Percentiles rank a stretch among this genome's conserved stretches.
Evolutionary conservation across 2,329 filamentous ascomycete species (phyloP).

Genomic region (Amauroascus verrucosus): DNA sequence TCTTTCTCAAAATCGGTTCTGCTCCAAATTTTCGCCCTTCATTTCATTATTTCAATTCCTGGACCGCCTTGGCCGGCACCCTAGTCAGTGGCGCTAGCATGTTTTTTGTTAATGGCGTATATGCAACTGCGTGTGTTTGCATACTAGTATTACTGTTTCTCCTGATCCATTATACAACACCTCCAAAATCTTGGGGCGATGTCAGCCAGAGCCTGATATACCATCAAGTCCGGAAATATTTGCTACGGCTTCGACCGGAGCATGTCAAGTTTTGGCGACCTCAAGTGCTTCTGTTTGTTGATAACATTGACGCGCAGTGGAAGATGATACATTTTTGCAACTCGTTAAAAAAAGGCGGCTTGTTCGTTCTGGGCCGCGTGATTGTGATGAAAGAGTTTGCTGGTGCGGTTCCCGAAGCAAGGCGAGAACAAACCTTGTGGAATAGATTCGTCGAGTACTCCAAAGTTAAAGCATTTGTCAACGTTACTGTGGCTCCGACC

Average conservation of each 20-base stretch:
- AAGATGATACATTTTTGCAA: conserved; percentile 86
- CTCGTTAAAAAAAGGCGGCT: conserved; percentile 72
- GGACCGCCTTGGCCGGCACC: conserved; percentile 65
- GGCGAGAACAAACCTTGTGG: conserved; percentile 71
- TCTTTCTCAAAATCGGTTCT: conserved; percentile 74
- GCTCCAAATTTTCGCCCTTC: conserved; percentile 82
- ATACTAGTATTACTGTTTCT: conserved; percentile 68
- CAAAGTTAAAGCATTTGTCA: conserved; percentile 79
- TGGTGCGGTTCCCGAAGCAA: conserved; percentile 67
- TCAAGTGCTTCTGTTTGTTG: conserved; percentile 74
- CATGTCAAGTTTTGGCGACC: conserved; percentile 92
- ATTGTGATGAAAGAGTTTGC: conserved; percentile 78
- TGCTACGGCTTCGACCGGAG: conserved; percentile 71
- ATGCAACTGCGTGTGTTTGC: conserved; percentile 64
- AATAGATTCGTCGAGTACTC: conserved; percentile 79
- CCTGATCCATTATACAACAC: conserved; percentile 73
- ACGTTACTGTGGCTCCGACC: conserved; percentile 70
- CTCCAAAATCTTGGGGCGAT: conserved; percentile 82
- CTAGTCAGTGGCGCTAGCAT: conserved; percentile 69
- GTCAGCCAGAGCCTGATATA: conserved; percentile 85
- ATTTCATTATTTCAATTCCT: conserved; percentile 82
- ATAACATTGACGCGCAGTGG: conserved; percentile 69
- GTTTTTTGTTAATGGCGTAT: conserved; percentile 81
- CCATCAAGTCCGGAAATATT: conserved; percentile 76
- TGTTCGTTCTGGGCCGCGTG: conserved; percentile 80